These are phyloP conservation scores for Mollisiaceae sp. DNA, from an alignment of 2,329 filamentous ascomycete genomes.

Conservation along the genomic window DNA sequence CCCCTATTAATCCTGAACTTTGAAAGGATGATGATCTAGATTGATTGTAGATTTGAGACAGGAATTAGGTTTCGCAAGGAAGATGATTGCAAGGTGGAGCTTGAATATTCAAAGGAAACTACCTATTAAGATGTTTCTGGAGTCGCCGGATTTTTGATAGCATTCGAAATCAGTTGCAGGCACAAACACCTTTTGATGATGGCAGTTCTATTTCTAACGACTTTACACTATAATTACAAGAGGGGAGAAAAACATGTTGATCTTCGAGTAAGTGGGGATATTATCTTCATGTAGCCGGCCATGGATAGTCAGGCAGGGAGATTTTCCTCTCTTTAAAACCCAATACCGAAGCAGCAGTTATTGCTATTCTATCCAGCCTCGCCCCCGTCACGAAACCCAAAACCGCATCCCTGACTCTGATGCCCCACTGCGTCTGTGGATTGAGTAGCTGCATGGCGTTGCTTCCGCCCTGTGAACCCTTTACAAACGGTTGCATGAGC, in stretches of 20 bases:
- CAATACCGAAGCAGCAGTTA: background rate
- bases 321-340: background rate
- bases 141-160: too few relatives aligned
- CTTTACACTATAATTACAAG: background rate
- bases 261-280: background rate
- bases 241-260: background rate
- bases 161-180: too few relatives aligned
- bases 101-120: too few relatives aligned
- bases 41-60: too few relatives aligned
- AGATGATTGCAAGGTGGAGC: too few relatives aligned
- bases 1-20: too few relatives aligned
- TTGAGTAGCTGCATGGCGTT: background rate
- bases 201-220: too few relatives aligned
- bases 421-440: background rate
- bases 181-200: too few relatives aligned
- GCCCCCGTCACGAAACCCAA: background rate
- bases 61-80: too few relatives aligned
- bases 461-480: background rate
- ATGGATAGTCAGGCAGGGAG: background rate
- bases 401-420: background rate
- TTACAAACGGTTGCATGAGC: background rate
- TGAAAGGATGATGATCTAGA: too few relatives aligned
- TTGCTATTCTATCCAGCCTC: background rate
- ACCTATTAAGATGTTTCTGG: too few relatives aligned
- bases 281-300: background rate